phyloP scores from a whole-genome alignment of 2,329 filamentous ascomycete species.

The Aspergillus sp. region DNA sequence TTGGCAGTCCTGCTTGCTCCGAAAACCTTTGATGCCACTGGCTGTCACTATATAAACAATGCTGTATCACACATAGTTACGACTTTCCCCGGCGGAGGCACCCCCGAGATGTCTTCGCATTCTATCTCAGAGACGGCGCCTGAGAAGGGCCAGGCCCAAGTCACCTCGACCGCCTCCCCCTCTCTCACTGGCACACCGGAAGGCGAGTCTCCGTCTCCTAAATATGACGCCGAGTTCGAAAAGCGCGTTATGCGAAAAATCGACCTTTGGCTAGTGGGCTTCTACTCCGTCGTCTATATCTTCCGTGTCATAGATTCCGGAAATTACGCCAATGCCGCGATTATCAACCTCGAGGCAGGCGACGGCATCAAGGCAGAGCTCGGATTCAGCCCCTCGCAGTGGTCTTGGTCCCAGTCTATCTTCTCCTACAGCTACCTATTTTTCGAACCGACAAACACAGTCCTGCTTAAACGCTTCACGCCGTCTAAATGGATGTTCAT shows the following conservation, averaged over 20 bases:
- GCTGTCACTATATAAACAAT: background rate
- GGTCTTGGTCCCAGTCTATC: conserved; percentile 43
- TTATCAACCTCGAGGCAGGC: conserved; percentile 42
- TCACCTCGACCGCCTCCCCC: background rate
- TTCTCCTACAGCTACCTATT: conserved; percentile 43
- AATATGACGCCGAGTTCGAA: conserved; percentile 20
- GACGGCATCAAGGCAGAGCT: conserved; percentile 43
- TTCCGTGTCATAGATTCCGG: conserved; percentile 41
- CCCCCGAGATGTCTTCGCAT: background rate
- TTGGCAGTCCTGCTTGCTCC: background rate
- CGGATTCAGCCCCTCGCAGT: conserved; percentile 30
- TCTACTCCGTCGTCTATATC: conserved; percentile 41
- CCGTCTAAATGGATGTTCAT: conserved; percentile 39
- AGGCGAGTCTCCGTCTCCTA: background rate
- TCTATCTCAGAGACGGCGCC: background rate
- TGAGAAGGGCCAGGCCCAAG: background rate
- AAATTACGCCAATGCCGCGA: conserved; percentile 44
- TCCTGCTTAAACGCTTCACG: conserved; percentile 36
- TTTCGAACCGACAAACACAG: conserved; percentile 41
- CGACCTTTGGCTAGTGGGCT: conserved; percentile 31
- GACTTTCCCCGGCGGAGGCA: background rate
- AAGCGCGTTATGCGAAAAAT: conserved; percentile 35
- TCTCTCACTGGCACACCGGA: background rate
- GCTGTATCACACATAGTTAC: background rate
- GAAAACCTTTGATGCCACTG: background rate